Evolutionary conservation across 1,284 basidiomycete species (phyloP).

Genomic region (Cutaneotrichosporon dermatis): DNA sequence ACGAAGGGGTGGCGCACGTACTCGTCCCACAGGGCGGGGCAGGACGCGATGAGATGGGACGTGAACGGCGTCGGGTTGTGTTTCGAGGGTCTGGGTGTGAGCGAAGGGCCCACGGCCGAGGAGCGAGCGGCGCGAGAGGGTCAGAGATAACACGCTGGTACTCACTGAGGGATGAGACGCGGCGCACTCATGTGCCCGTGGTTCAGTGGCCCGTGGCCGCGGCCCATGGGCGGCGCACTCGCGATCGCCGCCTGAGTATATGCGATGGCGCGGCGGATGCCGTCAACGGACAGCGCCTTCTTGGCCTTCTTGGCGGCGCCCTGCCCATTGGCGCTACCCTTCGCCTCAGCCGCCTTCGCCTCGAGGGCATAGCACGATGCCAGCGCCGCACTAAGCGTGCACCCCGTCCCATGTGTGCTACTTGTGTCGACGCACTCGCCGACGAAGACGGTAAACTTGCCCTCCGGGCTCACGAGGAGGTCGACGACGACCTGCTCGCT

Average conservation of each 20-base stretch:
- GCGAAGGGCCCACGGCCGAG: too few relatives aligned
- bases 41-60: slow-evolving; percentile 61
- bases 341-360: not conserved
- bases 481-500: slow-evolving; percentile 65
- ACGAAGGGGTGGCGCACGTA: slow-evolving; percentile 72
- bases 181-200: slow-evolving; percentile 66
- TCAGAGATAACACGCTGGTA: too few relatives aligned
- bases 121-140: too few relatives aligned
- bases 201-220: slow-evolving; percentile 80
- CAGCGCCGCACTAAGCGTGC: slow-evolving; percentile 80
- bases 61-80: slow-evolving; percentile 66
- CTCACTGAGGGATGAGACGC: slow-evolving; percentile 60
- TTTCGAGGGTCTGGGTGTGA: slow-evolving; percentile 55
- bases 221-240: slow-evolving; percentile 65
- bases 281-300: slow-evolving; percentile 53
- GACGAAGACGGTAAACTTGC: slow-evolving; percentile 57
- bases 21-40: slow-evolving; percentile 56
- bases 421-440: slow-evolving; percentile 63
- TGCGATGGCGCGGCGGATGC: slow-evolving; percentile 58
- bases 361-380: slow-evolving; percentile 52
- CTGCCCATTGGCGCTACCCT: too few relatives aligned
- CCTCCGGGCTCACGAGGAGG: slow-evolving; percentile 56
- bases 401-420: slow-evolving; percentile 90
- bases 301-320: too few relatives aligned
- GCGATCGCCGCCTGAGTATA: slow-evolving; percentile 77